Percentiles rank a stretch among this genome's conserved stretches.
Evolutionary conservation across 2,329 filamentous ascomycete species (phyloP).

Genomic region (Polytolypa hystricis): DNA sequence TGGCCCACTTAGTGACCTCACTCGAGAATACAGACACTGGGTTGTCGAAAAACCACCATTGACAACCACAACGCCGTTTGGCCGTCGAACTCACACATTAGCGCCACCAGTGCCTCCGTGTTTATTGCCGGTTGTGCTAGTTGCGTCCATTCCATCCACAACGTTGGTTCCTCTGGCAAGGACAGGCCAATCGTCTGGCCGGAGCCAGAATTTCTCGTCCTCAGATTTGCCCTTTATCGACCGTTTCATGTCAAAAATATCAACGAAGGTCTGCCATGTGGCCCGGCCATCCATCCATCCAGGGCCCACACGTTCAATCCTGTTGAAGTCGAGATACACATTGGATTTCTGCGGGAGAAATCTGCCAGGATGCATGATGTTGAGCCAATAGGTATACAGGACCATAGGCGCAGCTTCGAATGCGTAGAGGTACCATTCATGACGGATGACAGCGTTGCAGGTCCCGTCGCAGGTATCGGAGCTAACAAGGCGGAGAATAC

Average conservation of each 20-base stretch:
- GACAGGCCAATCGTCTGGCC: slow-evolving; percentile 18
- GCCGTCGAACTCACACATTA: no score
- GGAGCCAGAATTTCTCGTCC: slow-evolving; percentile 22
- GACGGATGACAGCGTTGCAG: slow-evolving; percentile 18
- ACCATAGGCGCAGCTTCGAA: slow-evolving; percentile 28
- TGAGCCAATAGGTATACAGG: slow-evolving; percentile 26
- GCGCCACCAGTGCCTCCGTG: no score
- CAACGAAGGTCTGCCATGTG: slow-evolving; percentile 19
- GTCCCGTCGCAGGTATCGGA: slow-evolving; percentile 12
- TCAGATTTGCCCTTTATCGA: slow-evolving; percentile 16
- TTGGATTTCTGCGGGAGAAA: slow-evolving; percentile 19
- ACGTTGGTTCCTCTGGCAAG: no score
- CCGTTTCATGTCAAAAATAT: slow-evolving; percentile 20
- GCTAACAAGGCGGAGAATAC: slow-evolving; percentile 13
- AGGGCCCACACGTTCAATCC: slow-evolving; percentile 22
- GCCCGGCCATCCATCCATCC: slow-evolving; percentile 22
- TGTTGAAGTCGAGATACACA: slow-evolving; percentile 21
- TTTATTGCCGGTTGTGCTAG: no score
- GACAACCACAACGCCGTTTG: no score
- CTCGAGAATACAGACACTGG: no score
- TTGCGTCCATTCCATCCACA: no score
- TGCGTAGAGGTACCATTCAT: slow-evolving; percentile 29
- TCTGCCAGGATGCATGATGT: slow-evolving; percentile 26
- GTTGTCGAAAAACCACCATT: no score
- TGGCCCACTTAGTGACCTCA: no score